Evolutionary conservation across 2,329 filamentous ascomycete species (phyloP), one percentile per base, ranked within the genome.

Genomic region (Beauveria asiatica): DNA sequence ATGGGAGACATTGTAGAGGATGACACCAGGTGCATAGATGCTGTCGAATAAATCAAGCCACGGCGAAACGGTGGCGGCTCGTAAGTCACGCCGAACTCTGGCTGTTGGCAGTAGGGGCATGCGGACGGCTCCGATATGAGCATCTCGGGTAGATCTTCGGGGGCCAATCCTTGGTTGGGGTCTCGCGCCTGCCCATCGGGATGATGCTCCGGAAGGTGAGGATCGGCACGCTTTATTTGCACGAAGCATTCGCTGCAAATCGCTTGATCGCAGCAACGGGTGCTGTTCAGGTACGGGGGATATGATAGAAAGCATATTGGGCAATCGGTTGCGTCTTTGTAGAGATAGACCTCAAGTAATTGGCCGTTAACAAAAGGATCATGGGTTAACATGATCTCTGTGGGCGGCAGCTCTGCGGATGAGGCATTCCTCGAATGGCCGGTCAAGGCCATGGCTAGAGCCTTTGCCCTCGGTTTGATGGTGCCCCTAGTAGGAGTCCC

Each of bases 161-260:
- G 74, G 16, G 72, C 74, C 3, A 73, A 67, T 2, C 67, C 70
- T 46, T 73, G 65, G 33, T 69, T 73, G 1, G 74, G 71, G 45
- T 75, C 68, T 55, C 73, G 68, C 10, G 70, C 67, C 57, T 73
- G 67, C 19, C 72, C 73, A 53, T 82, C 76, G n/a, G 79, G 81
- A 61, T 82, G 78, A 69, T 94, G 90, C 70, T 96, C 90, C 1
- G 91, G 90, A 44, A 92, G 85, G 71, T 97, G 90, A 10, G 92
- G 92, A 65, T 99, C 93, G 4, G 92, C 87, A 46, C 94, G 85
- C 72, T 97, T 97, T 71, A 99, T 99, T 73, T 99, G 94, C 4
- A 99, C 94, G 69, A 99, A 99, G 73, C 94, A 99, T 75, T 99
- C 94, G 46, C 92, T 97, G 75, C 94, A 99, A 64, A 99, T 97